Percentiles rank a stretch among this genome's conserved stretches.
Conservation (phyloP, 768 basidiomycete species). For the Cystobasidium onofrii region DNA sequence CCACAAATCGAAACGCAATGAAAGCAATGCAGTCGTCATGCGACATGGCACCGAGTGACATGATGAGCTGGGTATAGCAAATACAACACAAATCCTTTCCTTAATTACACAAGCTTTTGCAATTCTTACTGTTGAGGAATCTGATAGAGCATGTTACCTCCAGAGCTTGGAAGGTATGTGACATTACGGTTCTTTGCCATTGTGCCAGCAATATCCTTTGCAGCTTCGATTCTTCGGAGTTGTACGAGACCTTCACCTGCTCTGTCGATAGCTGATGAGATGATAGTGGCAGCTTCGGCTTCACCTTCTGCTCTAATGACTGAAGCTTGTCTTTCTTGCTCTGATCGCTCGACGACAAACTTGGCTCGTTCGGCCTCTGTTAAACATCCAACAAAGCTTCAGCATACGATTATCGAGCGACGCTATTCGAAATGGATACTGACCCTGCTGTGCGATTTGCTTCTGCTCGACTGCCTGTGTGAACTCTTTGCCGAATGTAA, state of each 20-base stretch:
- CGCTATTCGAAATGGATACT: constrained; percentile 30
- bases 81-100: background rate
- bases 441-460: constrained; percentile 97
- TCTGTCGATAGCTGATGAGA: constrained; percentile 79
- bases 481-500: constrained; percentile 43
- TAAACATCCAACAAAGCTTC: constrained; percentile 7
- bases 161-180: constrained; percentile 75
- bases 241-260: constrained; percentile 94
- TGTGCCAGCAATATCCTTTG: constrained; percentile 89
- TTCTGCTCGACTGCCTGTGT: constrained; percentile 88
- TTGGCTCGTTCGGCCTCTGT: constrained; percentile 96
- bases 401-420: background rate
- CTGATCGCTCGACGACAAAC: constrained; percentile 98
- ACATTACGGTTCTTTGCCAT: constrained; percentile 70
- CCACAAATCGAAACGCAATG: too few species aligned
- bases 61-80: too few species aligned
- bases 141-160: constrained; percentile 72
- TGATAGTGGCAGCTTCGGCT: constrained; percentile 90
- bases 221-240: constrained; percentile 92
- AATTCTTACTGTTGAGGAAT: constrained; percentile 53
- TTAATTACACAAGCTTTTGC: background rate
- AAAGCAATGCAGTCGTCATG: too few species aligned
- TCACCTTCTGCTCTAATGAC: constrained; percentile 98
- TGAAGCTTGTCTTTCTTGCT: constrained; percentile 97
- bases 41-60: too few species aligned